Base-by-base conservation (phyloP, 345 rosid species). In the Barbarea vulgaris region DNA sequence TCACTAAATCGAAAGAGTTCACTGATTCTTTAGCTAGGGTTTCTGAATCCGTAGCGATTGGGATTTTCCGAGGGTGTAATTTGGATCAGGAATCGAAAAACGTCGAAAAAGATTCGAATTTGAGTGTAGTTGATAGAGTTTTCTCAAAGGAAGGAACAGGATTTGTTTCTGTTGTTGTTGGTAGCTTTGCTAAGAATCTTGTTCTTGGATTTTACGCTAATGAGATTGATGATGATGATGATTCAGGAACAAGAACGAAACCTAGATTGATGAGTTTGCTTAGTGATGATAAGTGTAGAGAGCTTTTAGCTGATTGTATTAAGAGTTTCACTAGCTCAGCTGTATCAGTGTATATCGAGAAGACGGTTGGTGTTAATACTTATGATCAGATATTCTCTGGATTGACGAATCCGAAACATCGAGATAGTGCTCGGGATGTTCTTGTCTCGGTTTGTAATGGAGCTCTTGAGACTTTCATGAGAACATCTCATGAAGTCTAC, bases 101-200 rank as follows among this genome's bases (percentile, higher is more conserved):
- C 4, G 66, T 42, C 13, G 53, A 56, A 61, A 18, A 50, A 27
- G 78, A 62, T n/a, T 52, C 18, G 67, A 78, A 63, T 72, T 69
- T 76, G 0, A 78, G 80, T 76, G 65, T 86, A 11, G 57, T 83
- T 76, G 93, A 92, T 46, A 87, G 75, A 82, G 54, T 90, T 44
- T 80, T 92, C 42, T 87, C 99, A 10, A 70, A 81, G 3, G 81
- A 84, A 9, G 99, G 96, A 44, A 70, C 88, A 48, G 99, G 98
- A 24, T 92, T 95, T 79, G 87, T 85, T 18, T 95, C 99, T 0
- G 93, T 87, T 9, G 87, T 95, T 36, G 87, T 90, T 8, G 98
- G 98, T 81, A 92, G 96, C 72, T 90, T 95, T 77, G 96, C 98
- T 0, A 87, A 84, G 83, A 92, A 89, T 83, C 82, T 95, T 76